phyloP scores from a whole-genome alignment of 345 rosid genomes.

The Camelina sativa region DNA sequence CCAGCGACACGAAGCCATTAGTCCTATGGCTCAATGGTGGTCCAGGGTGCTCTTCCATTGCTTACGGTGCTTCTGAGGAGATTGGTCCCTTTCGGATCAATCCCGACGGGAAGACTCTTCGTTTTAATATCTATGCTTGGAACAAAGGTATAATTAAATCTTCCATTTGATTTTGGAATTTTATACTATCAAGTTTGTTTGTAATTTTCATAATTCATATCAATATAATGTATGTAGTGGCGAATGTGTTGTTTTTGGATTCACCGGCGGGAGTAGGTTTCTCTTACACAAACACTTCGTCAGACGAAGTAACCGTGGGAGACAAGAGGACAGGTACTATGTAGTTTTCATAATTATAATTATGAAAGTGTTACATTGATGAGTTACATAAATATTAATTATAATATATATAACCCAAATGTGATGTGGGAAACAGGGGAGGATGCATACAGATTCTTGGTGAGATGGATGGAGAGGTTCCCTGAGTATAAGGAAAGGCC shows the following conservation, averaged over 20 bases:
- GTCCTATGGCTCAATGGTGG: conserved; percentile 93
- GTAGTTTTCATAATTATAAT: background rate
- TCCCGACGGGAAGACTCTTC: conserved; percentile 62
- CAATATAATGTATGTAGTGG: conserved; percentile 49
- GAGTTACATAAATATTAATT: background rate
- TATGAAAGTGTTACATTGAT: background rate
- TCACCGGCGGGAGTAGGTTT: conserved; percentile 96
- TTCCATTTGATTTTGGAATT: background rate
- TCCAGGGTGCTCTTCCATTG: conserved; percentile 91
- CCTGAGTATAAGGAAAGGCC: conserved; percentile 72
- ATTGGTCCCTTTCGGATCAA: conserved; percentile 85
- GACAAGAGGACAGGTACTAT: conserved; percentile 79
- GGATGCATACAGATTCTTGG: conserved; percentile 67
- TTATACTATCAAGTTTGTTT: no score
- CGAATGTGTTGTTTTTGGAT: conserved; percentile 81
- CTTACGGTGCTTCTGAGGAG: conserved; percentile 88
- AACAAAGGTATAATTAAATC: conserved; percentile 53
- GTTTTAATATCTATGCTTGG: conserved; percentile 71
- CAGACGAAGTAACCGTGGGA: conserved; percentile 60
- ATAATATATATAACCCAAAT: background rate
- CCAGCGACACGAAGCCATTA: conserved; percentile 52
- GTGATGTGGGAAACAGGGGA: conserved; percentile 55
- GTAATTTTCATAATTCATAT: background rate
- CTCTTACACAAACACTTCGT: conserved; percentile 70
- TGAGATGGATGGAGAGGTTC: conserved; percentile 74